These are phyloP conservation scores for Carpinus viminea DNA, from an alignment of 306 rosid species.

Conservation along the genomic window DNA sequence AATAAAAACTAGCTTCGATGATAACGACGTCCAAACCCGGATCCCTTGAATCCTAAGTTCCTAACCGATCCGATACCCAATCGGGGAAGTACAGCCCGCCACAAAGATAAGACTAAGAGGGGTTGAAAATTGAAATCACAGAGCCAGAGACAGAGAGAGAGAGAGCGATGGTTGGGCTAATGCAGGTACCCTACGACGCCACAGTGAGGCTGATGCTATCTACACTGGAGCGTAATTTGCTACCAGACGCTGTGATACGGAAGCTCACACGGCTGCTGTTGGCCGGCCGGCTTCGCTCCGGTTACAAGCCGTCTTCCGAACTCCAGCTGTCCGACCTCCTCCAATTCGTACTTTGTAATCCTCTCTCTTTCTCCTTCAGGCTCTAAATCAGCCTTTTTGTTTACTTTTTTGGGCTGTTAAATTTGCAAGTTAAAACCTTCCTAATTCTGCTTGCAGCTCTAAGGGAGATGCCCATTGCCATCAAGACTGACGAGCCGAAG, in stretches of 20 bases:
- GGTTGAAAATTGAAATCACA: not conserved
- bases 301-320: slow-evolving; percentile 55
- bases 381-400: not conserved
- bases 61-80: too few species aligned
- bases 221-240: slow-evolving; percentile 64
- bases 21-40: too few species aligned
- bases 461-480: slow-evolving; percentile 83
- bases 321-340: slow-evolving; percentile 68
- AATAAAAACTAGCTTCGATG: too few species aligned
- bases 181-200: slow-evolving; percentile 46
- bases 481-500: slow-evolving; percentile 69
- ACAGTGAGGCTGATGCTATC: slow-evolving; percentile 51
- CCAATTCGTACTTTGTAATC: slow-evolving; percentile 59
- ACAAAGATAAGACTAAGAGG: too few species aligned
- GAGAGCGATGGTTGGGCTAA: not conserved
- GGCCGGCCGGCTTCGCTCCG: slow-evolving; percentile 76
- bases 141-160: not conserved
- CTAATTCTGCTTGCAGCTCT: slow-evolving; percentile 53
- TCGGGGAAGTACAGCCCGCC: too few species aligned
- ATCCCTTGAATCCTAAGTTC: too few species aligned
- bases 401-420: not conserved
- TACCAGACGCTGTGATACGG: slow-evolving; percentile 65
- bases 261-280: slow-evolving; percentile 65
- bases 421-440: not conserved
- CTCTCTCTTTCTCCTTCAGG: not conserved